These are phyloP conservation scores for Trichosporon asahii DNA, from an alignment of 1,284 basidiomycete species.

Conservation along the genomic window DNA sequence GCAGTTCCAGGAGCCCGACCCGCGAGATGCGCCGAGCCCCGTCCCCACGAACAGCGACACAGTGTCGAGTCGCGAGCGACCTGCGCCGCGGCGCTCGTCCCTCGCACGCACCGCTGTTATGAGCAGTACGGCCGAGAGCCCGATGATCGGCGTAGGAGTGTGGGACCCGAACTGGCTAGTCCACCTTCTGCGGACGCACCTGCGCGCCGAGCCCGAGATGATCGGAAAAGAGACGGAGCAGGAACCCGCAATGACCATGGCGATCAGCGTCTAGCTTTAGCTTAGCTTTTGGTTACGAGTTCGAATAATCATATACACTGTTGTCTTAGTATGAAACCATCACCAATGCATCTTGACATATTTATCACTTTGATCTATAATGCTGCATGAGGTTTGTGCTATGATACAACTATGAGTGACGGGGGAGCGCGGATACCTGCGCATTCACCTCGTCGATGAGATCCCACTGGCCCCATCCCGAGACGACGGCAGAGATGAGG, in stretches of 20 bases:
- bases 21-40: neutral
- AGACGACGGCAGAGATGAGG: conserved; percentile 66
- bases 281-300: neutral
- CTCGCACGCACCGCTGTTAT: neutral
- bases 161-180: conserved; percentile 50
- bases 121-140: neutral
- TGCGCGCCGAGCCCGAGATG: conserved; percentile 20
- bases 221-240: neutral
- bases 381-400: neutral
- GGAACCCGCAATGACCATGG: neutral
- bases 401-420: conserved; percentile 32
- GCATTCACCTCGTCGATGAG: conserved; percentile 63
- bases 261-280: neutral
- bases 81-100: neutral
- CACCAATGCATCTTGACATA: conserved; percentile 4
- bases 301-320: neutral
- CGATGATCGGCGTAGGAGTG: conserved; percentile 32
- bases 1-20: conserved; percentile 43
- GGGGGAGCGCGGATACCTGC: conserved; percentile 10
- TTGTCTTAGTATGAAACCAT: neutral
- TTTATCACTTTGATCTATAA: neutral
- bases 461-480: conserved; percentile 81
- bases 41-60: conserved; percentile 2
- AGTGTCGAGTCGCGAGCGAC: conserved; percentile 2
- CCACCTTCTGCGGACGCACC: conserved; percentile 31